Percentiles rank a stretch among this genome's conserved stretches.
These are phyloP conservation scores for Lachancea nothofagi DNA, from an alignment of 805 yeast genomes.

Conservation along the genomic window DNA sequence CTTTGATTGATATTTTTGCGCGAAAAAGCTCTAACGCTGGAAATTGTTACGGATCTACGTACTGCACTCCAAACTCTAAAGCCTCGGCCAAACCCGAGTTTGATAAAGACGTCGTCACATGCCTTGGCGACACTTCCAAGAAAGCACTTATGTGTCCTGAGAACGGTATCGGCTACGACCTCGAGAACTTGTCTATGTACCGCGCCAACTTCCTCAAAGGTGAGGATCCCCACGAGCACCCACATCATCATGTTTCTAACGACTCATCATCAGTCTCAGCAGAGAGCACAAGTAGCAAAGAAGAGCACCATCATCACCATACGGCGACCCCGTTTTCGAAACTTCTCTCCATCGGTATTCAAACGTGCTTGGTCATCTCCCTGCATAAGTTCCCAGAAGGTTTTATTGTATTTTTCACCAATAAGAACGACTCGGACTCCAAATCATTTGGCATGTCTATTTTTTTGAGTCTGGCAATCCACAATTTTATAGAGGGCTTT, in stretches of 20 bases:
- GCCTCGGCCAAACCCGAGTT: slow-evolving; percentile 3
- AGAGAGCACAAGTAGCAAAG: slow-evolving; percentile 4
- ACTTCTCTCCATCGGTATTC: slow-evolving; percentile 81
- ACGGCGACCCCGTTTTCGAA: slow-evolving; percentile 71
- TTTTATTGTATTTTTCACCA: slow-evolving; percentile 66
- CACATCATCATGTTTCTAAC: slow-evolving; percentile 3
- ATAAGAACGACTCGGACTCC: slow-evolving; percentile 48
- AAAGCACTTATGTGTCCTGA: slow-evolving; percentile 26
- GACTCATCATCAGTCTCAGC: slow-evolving; percentile 18
- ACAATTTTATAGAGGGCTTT: slow-evolving; percentile 91
- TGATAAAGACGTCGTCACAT: slow-evolving; percentile 1
- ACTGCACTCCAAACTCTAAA: slow-evolving; percentile 18
- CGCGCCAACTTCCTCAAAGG: slow-evolving; percentile 27
- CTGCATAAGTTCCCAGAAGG: slow-evolving; percentile 96
- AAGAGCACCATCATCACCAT: slow-evolving; percentile 73
- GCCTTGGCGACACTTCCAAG: slow-evolving; percentile 2
- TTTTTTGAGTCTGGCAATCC: slow-evolving; percentile 78
- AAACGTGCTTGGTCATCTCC: slow-evolving; percentile 81
- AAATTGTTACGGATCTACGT: slow-evolving; percentile 11
- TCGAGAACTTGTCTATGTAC: slow-evolving; percentile 31
- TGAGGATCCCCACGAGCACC: slow-evolving; percentile 10
- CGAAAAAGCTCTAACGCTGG: slow-evolving; percentile 10
- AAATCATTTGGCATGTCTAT: slow-evolving; percentile 64
- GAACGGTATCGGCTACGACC: slow-evolving; percentile 33
- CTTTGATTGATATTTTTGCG: slow-evolving; percentile 17